phyloP scores from a whole-genome alignment of 2,329 filamentous ascomycete genomes.

The Botrytis elliptica region DNA sequence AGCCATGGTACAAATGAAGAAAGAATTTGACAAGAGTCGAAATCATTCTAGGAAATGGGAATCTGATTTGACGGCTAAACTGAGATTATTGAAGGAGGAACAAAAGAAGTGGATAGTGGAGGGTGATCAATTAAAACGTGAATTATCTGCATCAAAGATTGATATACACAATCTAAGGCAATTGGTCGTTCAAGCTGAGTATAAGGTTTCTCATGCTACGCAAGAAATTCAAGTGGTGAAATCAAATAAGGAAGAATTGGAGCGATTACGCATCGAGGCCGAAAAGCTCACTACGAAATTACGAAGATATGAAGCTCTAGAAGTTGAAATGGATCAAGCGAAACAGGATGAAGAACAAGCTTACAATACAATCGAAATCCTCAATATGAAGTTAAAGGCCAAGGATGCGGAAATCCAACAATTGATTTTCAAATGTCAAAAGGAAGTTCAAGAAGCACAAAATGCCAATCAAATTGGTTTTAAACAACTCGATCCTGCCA shows the following conservation, averaged over 20 bases:
- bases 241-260: constrained; percentile 59
- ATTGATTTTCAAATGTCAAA: constrained; percentile 22
- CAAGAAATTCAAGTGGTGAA: constrained; percentile 65
- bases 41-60: constrained; percentile 78
- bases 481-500: neutral
- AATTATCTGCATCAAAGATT: constrained; percentile 55
- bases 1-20: constrained; percentile 66
- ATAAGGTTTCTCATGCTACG: constrained; percentile 61
- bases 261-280: constrained; percentile 58
- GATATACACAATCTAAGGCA: constrained; percentile 65
- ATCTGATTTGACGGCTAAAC: constrained; percentile 64
- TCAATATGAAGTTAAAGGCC: constrained; percentile 57
- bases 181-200: constrained; percentile 67
- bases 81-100: constrained; percentile 66
- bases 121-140: constrained; percentile 54
- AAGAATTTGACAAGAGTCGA: constrained; percentile 69
- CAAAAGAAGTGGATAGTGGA: constrained; percentile 63
- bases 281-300: constrained; percentile 59
- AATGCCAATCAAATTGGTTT: constrained; percentile 7
- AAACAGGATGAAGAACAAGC: constrained; percentile 58
- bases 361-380: constrained; percentile 56
- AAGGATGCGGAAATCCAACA: constrained; percentile 49
- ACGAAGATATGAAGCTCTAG: constrained; percentile 61
- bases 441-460: constrained; percentile 45
- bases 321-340: constrained; percentile 57